phyloP scores from a whole-genome alignment of 1,284 basidiomycete genomes.

The Microstroma glucosiphilum region DNA sequence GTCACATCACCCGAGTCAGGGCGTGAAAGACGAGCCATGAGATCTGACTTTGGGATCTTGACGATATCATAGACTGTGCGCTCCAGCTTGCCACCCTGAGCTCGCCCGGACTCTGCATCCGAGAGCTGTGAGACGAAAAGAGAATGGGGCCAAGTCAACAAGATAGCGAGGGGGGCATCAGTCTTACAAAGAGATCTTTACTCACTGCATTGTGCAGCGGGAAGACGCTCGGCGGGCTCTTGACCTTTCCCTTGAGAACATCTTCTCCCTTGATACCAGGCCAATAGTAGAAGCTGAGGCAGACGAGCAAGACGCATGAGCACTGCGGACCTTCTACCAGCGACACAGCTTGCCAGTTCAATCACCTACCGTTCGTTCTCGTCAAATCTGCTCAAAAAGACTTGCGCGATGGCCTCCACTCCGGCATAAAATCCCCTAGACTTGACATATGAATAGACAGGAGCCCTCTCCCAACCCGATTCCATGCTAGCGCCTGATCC shows the following conservation, averaged over 20 bases:
- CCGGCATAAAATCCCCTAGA: conserved; percentile 49
- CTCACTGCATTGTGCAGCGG: conserved; percentile 52
- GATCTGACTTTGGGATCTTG: conserved; percentile 16
- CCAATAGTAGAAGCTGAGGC: conserved; percentile 40
- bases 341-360: background rate
- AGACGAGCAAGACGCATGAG: background rate
- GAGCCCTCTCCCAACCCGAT: conserved; percentile 50
- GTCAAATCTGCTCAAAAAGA: conserved; percentile 40
- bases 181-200: too few species aligned
- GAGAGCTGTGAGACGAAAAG: conserved; percentile 8
- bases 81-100: conserved; percentile 53
- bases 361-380: conserved; percentile 36
- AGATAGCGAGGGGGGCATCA: too few species aligned
- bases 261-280: conserved; percentile 40
- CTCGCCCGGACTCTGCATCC: conserved; percentile 56
- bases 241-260: conserved; percentile 39
- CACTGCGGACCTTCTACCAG: too few species aligned
- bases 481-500: conserved; percentile 55
- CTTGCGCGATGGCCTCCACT: conserved; percentile 43
- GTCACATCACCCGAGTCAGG: background rate
- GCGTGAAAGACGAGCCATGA: conserved; percentile 10
- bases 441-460: conserved; percentile 49
- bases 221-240: conserved; percentile 53
- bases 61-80: conserved; percentile 29
- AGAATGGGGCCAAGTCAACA: too few species aligned